Conservation (phyloP, 352 stramenopile species). For the Albugo laibachii region DNA sequence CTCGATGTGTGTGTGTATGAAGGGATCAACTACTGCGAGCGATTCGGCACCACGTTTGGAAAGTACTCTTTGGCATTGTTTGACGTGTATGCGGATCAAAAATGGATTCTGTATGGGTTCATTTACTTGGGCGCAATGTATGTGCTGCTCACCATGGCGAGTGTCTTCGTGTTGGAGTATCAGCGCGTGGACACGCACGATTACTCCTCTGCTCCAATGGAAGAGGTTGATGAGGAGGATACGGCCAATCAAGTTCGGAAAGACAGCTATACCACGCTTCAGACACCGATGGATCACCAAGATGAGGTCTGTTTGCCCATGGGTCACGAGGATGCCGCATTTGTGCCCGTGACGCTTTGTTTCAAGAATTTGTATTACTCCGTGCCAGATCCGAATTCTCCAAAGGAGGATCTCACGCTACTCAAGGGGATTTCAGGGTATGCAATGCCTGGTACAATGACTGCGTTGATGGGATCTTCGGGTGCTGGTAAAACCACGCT, state of each 20-base stretch:
- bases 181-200: not conserved
- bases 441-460: conserved; percentile 11
- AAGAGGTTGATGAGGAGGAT: conserved; percentile 1
- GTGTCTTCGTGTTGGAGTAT: not conserved
- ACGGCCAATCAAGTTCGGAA: not conserved
- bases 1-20: conserved; percentile 15
- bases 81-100: conserved; percentile 4
- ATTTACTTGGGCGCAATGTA: not conserved
- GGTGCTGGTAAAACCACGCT: conserved; percentile 71
- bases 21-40: conserved; percentile 11
- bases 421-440: conserved; percentile 10
- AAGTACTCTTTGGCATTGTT: conserved; percentile 14
- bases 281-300: not conserved
- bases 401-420: conserved; percentile 2
- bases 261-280: not conserved
- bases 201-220: not conserved
- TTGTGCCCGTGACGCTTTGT: conserved; percentile 3
- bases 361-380: conserved; percentile 9
- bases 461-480: conserved; percentile 15
- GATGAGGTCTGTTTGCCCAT: not conserved
- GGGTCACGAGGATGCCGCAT: not conserved
- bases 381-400: conserved; percentile 17
- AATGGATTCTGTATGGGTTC: not conserved
- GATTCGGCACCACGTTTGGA: conserved; percentile 11
- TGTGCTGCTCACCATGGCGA: not conserved